Percentiles rank a stretch among this genome's conserved stretches.
Evolutionary conservation across 495 filamentous ascomycete genomes (phyloP).

Genomic region (Neurospora sp.): DNA sequence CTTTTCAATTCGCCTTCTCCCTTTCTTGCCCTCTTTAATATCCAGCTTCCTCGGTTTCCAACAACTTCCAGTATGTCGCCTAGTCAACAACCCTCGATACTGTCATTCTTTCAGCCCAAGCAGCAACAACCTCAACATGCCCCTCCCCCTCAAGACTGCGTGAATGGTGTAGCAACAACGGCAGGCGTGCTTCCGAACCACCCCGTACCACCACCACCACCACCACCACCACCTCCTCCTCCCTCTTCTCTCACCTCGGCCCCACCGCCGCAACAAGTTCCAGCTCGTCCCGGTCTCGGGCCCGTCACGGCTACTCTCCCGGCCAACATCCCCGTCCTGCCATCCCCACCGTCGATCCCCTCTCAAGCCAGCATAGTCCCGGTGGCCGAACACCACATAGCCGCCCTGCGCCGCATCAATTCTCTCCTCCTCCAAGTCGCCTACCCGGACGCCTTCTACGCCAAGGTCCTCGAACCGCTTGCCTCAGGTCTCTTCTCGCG

Average conservation of each 20-base stretch:
- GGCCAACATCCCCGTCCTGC: slow-evolving; percentile 23
- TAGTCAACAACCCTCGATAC: slow-evolving; percentile 36
- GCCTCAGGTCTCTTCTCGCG: slow-evolving; percentile 62
- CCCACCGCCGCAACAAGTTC: slow-evolving; percentile 7
- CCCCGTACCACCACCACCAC: slow-evolving; percentile 11
- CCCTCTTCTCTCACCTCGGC: slow-evolving; percentile 5
- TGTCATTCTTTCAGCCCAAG: slow-evolving; percentile 32
- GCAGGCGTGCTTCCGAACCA: not conserved
- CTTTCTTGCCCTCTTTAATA: not conserved
- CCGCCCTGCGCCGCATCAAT: slow-evolving; percentile 72
- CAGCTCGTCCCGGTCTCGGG: slow-evolving; percentile 9
- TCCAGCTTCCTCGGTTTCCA: not conserved
- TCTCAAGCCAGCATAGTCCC: slow-evolving; percentile 46
- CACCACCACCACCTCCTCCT: slow-evolving; percentile 15
- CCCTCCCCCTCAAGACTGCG: not conserved
- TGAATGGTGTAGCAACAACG: not conserved
- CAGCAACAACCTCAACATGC: not conserved
- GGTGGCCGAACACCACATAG: slow-evolving; percentile 51
- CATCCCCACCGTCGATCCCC: slow-evolving; percentile 27
- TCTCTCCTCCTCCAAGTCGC: slow-evolving; percentile 73
- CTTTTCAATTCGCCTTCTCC: not conserved
- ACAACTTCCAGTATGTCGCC: slow-evolving; percentile 13
- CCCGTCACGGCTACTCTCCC: slow-evolving; percentile 13
- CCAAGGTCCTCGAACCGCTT: slow-evolving; percentile 57
- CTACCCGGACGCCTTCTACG: slow-evolving; percentile 84